These are phyloP conservation scores for Actinomortierella wolfii DNA, from an alignment of 371 early-diverging fungal genomes.

Conservation along the genomic window DNA sequence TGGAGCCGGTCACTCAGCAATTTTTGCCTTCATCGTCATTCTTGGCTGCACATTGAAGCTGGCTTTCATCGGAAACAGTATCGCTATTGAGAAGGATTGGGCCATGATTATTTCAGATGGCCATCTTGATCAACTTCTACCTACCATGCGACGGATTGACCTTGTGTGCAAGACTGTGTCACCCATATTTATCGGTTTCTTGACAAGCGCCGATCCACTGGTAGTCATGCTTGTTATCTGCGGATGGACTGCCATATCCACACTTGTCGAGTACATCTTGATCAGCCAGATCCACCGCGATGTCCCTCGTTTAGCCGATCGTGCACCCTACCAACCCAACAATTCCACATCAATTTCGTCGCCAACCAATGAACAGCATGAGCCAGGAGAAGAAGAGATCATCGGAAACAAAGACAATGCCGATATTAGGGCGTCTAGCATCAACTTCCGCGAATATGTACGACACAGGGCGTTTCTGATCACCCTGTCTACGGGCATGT, in stretches of 20 bases:
- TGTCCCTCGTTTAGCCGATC: conserved; percentile 7
- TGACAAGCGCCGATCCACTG: conserved; percentile 5
- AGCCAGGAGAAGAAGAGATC: not conserved
- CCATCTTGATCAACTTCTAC: conserved; percentile 22
- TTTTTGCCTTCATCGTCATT: conserved; percentile 17
- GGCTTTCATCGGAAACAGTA: conserved; percentile 28
- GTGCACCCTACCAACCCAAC: conserved; percentile 4
- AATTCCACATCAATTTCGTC: conserved; percentile 1
- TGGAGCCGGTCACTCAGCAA: not conserved
- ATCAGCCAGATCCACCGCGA: conserved; percentile 30
- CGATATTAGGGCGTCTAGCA: no score
- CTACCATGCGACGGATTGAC: conserved; percentile 35
- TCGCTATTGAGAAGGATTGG: conserved; percentile 36
- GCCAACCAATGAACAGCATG: not conserved
- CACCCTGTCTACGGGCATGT: conserved; percentile 18
- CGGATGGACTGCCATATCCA: conserved; percentile 19
- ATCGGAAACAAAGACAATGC: not conserved
- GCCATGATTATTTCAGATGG: conserved; percentile 28
- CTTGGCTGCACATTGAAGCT: conserved; percentile 27
- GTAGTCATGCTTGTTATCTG: conserved; percentile 13
- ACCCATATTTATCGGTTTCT: conserved; percentile 18
- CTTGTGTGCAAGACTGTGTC: conserved; percentile 33
- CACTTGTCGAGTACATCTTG: conserved; percentile 15
- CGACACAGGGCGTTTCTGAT: conserved; percentile 22
- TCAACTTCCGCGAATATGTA: conserved; percentile 15